Percentiles rank a stretch among this genome's conserved stretches.
These are phyloP conservation scores for Allantophomopsis cytisporea DNA, from an alignment of 2,329 filamentous ascomycete species.

Conservation along the genomic window DNA sequence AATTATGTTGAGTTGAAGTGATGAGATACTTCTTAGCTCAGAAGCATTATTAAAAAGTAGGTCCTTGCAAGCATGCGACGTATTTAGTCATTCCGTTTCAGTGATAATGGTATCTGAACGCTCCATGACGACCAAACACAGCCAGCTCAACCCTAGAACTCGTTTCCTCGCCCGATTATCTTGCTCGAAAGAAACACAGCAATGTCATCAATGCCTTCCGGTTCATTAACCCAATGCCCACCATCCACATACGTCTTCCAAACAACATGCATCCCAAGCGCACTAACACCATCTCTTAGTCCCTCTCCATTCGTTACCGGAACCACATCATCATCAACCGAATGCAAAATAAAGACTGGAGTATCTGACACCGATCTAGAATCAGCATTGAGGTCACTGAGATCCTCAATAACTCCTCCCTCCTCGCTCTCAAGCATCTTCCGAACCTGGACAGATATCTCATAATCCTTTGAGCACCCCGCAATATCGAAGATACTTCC, in stretches of 20 bases:
- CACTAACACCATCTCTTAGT: conserved; percentile 19
- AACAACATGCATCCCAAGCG: conserved; percentile 23
- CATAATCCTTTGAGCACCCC: neutral
- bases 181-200: conserved; percentile 3
- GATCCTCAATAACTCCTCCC: neutral
- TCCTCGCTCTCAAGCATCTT: too few species aligned
- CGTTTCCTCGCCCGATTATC: too few species aligned
- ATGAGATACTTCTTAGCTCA: too few species aligned
- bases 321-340: conserved; percentile 27
- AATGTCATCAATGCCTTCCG: conserved; percentile 27
- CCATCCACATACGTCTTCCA: conserved; percentile 28
- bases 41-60: too few species aligned
- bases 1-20: too few species aligned
- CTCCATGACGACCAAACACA: too few species aligned
- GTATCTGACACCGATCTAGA: conserved; percentile 14
- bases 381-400: neutral
- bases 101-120: too few species aligned
- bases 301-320: conserved; percentile 21
- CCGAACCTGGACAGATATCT: neutral
- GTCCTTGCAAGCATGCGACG: too few species aligned
- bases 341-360: conserved; percentile 30
- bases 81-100: too few species aligned
- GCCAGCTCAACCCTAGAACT: too few species aligned
- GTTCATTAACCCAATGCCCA: conserved; percentile 30
- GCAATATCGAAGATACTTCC: conserved; percentile 1